A percentile compares a stretch with the other conserved stretches of the same genome.
Evolutionary conservation across 257 asterid genomes (phyloP).

Genomic region (Solanum tacnaense): DNA sequence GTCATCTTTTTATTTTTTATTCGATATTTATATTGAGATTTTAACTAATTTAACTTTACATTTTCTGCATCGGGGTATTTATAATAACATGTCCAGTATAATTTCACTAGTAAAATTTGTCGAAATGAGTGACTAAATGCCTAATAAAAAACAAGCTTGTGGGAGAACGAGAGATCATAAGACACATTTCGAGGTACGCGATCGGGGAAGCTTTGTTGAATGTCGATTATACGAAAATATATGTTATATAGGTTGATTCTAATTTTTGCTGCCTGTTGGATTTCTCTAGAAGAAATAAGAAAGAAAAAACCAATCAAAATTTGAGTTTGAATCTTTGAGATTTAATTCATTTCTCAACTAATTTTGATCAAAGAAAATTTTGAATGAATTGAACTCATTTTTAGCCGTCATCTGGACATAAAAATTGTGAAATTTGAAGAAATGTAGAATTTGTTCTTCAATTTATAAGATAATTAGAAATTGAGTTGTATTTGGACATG

Average conservation of each 20-base stretch:
- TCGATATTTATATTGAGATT: neutral
- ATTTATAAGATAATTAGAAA: too few relatives aligned
- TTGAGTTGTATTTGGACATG: too few relatives aligned
- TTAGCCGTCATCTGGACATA: fast-evolving
- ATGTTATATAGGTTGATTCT: neutral
- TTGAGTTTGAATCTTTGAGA: neutral
- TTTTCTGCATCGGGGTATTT: fast-evolving
- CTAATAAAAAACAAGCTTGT: neutral
- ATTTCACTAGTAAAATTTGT: too few relatives aligned
- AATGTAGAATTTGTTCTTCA: neutral
- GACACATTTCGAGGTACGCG: fast-evolving
- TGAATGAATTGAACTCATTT: neutral
- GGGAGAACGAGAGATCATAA: neutral
- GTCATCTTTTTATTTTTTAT: neutral
- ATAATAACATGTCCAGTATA: too few relatives aligned
- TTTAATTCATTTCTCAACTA: neutral
- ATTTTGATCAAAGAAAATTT: neutral
- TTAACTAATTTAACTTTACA: too few relatives aligned
- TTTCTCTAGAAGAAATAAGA: neutral
- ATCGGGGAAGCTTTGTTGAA: neutral
- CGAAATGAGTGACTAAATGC: neutral
- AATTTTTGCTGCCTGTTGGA: neutral
- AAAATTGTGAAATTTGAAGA: neutral
- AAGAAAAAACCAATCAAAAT: neutral
- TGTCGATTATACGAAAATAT: neutral